These are phyloP conservation scores for Curvularia sp. DNA, from an alignment of 2,329 filamentous ascomycete genomes.

Conservation along the genomic window DNA sequence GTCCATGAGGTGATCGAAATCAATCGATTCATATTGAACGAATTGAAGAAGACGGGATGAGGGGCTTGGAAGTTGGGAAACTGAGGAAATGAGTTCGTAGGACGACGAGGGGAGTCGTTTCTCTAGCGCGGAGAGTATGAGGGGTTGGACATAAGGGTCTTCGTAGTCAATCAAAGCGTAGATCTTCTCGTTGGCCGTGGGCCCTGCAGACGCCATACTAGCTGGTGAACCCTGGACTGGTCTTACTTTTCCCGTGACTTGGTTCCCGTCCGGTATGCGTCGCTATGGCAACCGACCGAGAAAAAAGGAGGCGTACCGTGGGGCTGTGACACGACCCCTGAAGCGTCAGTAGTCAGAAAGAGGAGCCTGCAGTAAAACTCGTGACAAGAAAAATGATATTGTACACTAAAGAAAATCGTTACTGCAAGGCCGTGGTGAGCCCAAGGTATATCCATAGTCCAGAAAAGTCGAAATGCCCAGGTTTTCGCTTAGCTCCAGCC, in stretches of 20 bases:
- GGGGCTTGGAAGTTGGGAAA: conserved; percentile 56
- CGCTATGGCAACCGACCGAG: conserved; percentile 2
- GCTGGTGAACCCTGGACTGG: neutral
- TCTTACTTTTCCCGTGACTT: neutral
- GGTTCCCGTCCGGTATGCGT: neutral
- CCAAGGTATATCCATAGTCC: conserved; percentile 21
- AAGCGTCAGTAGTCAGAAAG: neutral
- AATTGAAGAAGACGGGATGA: conserved; percentile 73
- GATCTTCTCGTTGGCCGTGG: conserved; percentile 46
- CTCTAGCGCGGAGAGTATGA: conserved; percentile 77
- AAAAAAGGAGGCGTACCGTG: neutral
- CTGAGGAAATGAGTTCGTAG: conserved; percentile 63
- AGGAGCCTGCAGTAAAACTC: conserved; percentile 52
- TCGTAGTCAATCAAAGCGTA: conserved; percentile 84
- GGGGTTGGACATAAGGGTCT: conserved; percentile 85
- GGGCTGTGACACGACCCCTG: neutral
- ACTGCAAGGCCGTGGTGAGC: conserved; percentile 18
- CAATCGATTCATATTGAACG: conserved; percentile 82
- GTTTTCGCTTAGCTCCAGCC: conserved; percentile 42
- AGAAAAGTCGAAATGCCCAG: conserved; percentile 30
- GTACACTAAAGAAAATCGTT: conserved; percentile 30
- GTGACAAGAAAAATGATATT: conserved; percentile 13
- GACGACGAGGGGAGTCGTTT: conserved; percentile 63
- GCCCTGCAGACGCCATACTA: conserved; percentile 21
- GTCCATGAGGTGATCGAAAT: conserved; percentile 76